Percentiles rank a stretch among this genome's conserved stretches.
Conservation (phyloP, 1,139 yeast species). For the Petasospora fabianii region DNA sequence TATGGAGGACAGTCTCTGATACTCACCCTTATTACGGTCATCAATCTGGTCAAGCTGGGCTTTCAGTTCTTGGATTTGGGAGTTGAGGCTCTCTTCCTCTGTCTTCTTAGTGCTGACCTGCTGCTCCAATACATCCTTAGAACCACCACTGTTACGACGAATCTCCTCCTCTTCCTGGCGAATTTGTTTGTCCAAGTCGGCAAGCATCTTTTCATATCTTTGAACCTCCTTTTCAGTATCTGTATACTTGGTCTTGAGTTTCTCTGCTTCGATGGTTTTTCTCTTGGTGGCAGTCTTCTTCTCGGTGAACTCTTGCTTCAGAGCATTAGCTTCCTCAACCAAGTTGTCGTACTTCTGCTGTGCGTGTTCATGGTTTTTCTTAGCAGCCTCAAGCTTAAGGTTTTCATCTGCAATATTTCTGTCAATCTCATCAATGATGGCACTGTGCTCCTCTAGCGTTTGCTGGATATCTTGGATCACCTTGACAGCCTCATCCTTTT, state of each 20-base stretch:
- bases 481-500: conserved; percentile 25
- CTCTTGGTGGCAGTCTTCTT: conserved; percentile 14
- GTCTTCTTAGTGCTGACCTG: conserved; percentile 29
- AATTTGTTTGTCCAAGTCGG: conserved; percentile 31
- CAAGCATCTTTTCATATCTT: conserved; percentile 28
- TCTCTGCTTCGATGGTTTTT: conserved; percentile 11
- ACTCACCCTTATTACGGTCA: conserved; percentile 2
- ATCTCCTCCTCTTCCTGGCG: conserved; percentile 36
- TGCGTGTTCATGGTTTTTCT: conserved; percentile 23
- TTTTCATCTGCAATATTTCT: conserved; percentile 25
- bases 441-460: conserved; percentile 26
- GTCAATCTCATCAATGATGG: conserved; percentile 19
- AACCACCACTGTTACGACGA: conserved; percentile 39
- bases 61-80: conserved; percentile 15
- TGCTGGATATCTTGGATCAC: conserved; percentile 27
- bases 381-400: conserved; percentile 24
- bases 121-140: conserved; percentile 30
- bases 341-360: conserved; percentile 25
- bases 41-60: conserved; percentile 12
- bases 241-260: conserved; percentile 1
- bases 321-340: conserved; percentile 21
- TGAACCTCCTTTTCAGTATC: conserved; percentile 3
- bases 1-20: conserved; percentile 16
- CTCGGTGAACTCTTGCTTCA: conserved; percentile 6
- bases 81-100: conserved; percentile 12